Conservation (phyloP, 768 basidiomycete species). For the Clitopilus passeckerianus region DNA sequence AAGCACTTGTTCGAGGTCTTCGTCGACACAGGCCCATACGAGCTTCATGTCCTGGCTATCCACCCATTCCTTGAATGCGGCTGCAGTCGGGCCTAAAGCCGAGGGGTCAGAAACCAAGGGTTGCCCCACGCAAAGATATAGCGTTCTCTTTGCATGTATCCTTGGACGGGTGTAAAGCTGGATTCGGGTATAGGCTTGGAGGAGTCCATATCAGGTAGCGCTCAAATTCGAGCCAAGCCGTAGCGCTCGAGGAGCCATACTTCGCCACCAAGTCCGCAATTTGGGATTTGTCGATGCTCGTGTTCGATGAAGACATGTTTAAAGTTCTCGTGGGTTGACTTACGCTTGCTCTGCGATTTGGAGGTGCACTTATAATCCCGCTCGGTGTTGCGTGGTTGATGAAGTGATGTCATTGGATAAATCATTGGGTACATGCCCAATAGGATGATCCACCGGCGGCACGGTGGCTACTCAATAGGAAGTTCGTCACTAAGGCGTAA, state of each 20-base stretch:
- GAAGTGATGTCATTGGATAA: not conserved
- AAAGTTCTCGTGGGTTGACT: not conserved
- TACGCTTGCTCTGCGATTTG: not conserved
- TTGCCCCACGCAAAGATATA: constrained; percentile 63
- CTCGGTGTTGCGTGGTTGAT: not conserved
- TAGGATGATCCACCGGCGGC: not conserved
- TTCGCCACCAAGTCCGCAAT: constrained; percentile 53
- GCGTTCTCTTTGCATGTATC: constrained; percentile 41
- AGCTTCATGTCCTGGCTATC: constrained; percentile 41
- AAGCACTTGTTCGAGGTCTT: constrained; percentile 45
- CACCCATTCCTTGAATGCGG: constrained; percentile 41
- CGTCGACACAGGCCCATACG: constrained; percentile 58
- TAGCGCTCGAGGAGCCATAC: constrained; percentile 65
- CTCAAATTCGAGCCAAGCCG: constrained; percentile 65
- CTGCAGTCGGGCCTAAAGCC: constrained; percentile 27
- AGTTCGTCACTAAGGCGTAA: not conserved
- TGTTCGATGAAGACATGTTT: not conserved
- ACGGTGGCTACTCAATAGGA: not conserved
- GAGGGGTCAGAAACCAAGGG: constrained; percentile 44
- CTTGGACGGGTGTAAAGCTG: constrained; percentile 46
- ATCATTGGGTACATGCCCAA: not conserved
- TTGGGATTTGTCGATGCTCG: constrained; percentile 17
- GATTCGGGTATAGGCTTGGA: constrained; percentile 28
- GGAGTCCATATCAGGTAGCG: constrained; percentile 44
- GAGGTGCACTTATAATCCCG: not conserved